Base-by-base conservation (phyloP, 2,329 filamentous ascomycete species). In the Acarospora socialis region DNA sequence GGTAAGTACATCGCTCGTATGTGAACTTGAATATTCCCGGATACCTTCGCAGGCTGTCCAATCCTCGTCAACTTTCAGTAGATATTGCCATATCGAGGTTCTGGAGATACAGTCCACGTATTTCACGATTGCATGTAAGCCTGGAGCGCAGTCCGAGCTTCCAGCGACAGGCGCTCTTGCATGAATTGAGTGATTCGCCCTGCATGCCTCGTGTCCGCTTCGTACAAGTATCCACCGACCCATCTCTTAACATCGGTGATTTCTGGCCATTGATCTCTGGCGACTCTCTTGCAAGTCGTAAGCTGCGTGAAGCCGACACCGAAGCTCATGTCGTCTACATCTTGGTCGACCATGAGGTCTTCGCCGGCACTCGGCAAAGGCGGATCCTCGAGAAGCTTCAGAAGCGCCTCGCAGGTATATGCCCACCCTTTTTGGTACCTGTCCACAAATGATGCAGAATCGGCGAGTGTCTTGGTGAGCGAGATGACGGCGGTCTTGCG, bases 281-380 rank as follows among this genome's bases (percentile, higher is more conserved):
- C 60, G 3, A 72, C 63, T 37, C 75, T 75, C 53, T 78, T 82
- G 61, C 87, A 90, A 0, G 87, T 94, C 60, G 87, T 92, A 40
- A 98, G 69, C 19, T 81, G 77, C 1, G 90, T 95, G 58, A 92
- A 98, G 6, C 84, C 87, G 42, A 94, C 76, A 16, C 90, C 90
- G 49, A 98, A 98, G 17, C 82, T 78, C 43, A 94, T 75, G 52
- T 98, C 90, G 47, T 98, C 90, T 16, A 93, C 81, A 47, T 95
- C 87, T 3, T 83, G 77, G 51, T 95, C 90, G 7, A 74, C 71
- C 41, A 92, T 77, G 30, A 81, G 61, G 43, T 92, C 83, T 41
- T 82, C 77, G 35, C 77, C 76, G 21, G 68, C 60, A 2, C 77
- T 70, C 9, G 66, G 65, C 4, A 87, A 70, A 21, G 87, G 86